Base-by-base conservation (phyloP, 2,329 filamentous ascomycete genomes). In the Metarhizium brunneum region DNA sequence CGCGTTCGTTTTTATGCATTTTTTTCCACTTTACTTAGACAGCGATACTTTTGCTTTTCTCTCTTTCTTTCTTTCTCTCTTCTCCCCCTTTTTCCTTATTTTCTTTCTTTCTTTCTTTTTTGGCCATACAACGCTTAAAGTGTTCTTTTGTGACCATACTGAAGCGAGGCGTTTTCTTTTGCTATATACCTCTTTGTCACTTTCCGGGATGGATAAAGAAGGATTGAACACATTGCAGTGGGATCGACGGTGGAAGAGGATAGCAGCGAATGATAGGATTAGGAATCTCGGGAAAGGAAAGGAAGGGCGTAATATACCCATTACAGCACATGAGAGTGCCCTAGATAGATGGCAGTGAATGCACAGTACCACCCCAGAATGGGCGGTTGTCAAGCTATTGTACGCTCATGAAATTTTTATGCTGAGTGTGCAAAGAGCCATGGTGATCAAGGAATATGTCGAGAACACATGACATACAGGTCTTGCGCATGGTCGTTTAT, bases 181-280 rank as follows among this genome's bases (percentile, higher is more conserved):
- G 38, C 52, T 54, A 52, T 54, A 50, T 47, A 48, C 54, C 47
- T 50, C 55, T 54, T 53, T 50, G 29, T 45, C 25, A 29, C 45
- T 48, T 48, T 48, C 42, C 20, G 25, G 14, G 45, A 48, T 48
- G 45, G 45, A 30, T 30, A 30, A 30, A 30, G 25, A 30, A 48
- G 45, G 45, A 13, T 20, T 48, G 45, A 47, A 48, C 45, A 32
- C 25, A 29, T 48, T n/a, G 45, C 16, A 30, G 25, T 30, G 11
- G 25, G 25, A 10, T 29, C 45, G 20, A n/a, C 11, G 45, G 14
- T 6, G 25, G 45, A 48, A 48, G 45, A 45, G 1, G 20, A 48
- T 30, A 7, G 25, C 3, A 30, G 14, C 25, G 20, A 48, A 10
- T 18, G 25, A 30, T 48, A 48, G 10, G 45, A 48, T 4, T 48